Conservation (phyloP, 2,329 filamentous ascomycete species). For the Kalaharituber pfeilii region DNA sequence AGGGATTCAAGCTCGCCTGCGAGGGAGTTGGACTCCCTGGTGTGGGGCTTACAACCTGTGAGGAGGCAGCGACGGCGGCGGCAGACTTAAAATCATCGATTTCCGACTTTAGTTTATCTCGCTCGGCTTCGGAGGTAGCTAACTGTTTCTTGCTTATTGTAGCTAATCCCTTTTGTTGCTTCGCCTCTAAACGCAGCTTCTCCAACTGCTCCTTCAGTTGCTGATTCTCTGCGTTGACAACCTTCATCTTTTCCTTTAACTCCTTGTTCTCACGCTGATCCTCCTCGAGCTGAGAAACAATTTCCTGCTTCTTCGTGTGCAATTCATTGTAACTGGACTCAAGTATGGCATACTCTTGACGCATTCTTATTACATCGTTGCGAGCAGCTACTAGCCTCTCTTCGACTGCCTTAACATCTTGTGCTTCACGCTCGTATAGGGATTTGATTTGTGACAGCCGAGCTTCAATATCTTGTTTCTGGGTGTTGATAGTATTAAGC, state of each 20-base stretch:
- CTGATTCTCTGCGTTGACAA: conserved; percentile 63
- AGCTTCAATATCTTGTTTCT: conserved; percentile 86
- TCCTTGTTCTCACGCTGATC: conserved; percentile 77
- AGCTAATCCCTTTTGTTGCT: conserved; percentile 88
- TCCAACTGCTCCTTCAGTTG: conserved; percentile 81
- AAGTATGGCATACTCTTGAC: conserved; percentile 65
- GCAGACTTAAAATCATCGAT: conserved; percentile 47
- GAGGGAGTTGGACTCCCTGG: conserved; percentile 29
- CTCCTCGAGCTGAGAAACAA: conserved; percentile 54
- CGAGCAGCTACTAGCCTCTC: conserved; percentile 61
- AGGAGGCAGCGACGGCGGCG: conserved; percentile 26
- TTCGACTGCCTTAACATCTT: conserved; percentile 67
- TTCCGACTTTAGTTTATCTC: conserved; percentile 72
- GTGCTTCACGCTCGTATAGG: conserved; percentile 85
- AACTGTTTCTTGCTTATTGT: conserved; percentile 98
- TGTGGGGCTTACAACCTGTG: conserved; percentile 49
- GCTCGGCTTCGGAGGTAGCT: conserved; percentile 69
- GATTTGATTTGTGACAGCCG: conserved; percentile 69
- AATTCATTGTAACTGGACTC: conserved; percentile 69
- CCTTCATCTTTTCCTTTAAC: conserved; percentile 73
- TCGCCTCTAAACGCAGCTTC: conserved; percentile 76
- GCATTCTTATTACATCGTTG: conserved; percentile 66
- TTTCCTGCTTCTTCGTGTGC: conserved; percentile 62
- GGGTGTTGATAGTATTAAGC: conserved; percentile 58
- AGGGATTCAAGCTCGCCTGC: conserved; percentile 60